phyloP scores from a whole-genome alignment of 208 protist genomes.

The Blechomonas ayalai region DNA sequence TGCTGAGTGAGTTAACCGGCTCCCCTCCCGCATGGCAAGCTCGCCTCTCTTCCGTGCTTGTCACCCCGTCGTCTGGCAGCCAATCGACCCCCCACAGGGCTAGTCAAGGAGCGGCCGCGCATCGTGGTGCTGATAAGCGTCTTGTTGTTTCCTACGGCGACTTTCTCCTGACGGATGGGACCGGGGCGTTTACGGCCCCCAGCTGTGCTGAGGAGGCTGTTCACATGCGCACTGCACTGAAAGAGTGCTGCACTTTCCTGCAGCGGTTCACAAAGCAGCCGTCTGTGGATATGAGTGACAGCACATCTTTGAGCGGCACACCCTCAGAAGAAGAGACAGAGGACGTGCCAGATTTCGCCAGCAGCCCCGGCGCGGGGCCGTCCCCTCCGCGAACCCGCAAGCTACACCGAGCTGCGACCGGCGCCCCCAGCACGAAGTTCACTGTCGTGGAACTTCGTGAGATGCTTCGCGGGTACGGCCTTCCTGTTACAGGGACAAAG shows the following conservation, averaged over 20 bases:
- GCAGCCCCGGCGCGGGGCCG: too few species aligned
- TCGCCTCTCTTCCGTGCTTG: conserved; percentile 23
- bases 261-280: conserved; percentile 11
- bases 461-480: conserved; percentile 20
- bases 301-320: background rate
- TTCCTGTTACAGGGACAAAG: conserved; percentile 50
- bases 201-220: conserved; percentile 27
- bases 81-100: conserved; percentile 3
- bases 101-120: background rate
- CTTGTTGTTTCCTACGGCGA: conserved; percentile 70
- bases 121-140: conserved; percentile 10
- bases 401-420: too few species aligned
- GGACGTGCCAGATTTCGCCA: too few species aligned
- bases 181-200: conserved; percentile 31
- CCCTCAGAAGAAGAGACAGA: too few species aligned
- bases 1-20: conserved; percentile 41
- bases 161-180: conserved; percentile 52
- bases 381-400: too few species aligned
- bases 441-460: conserved; percentile 4
- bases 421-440: too few species aligned
- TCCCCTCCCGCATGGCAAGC: conserved; percentile 43
- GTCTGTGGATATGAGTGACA: too few species aligned
- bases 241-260: conserved; percentile 33
- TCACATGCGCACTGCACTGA: conserved; percentile 25
- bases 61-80: conserved; percentile 22